Conservation (phyloP, 371 early-diverging fungal species). For the Basidiobolus meristosporus region DNA sequence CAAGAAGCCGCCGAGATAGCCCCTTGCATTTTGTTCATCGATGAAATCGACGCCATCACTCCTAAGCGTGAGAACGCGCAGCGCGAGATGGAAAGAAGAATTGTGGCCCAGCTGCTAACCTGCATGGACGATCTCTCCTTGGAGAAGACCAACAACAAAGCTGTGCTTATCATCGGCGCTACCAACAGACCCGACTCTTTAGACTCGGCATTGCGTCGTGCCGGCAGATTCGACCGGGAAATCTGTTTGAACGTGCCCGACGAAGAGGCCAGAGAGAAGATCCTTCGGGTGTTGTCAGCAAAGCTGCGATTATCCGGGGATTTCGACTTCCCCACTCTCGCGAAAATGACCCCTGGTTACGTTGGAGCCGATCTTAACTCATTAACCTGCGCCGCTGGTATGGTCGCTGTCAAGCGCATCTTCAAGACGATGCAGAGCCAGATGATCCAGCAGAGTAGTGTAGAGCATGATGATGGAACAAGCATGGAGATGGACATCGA, state of each 20-base stretch:
- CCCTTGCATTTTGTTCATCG: conserved; percentile 97
- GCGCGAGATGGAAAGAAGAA: conserved; percentile 96
- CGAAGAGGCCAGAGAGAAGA: conserved; percentile 81
- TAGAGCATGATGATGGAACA: conserved; percentile 13
- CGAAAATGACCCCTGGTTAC: conserved; percentile 94
- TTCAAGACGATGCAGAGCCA: conserved; percentile 32
- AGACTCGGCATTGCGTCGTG: conserved; percentile 92
- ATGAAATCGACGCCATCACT: conserved; percentile 99
- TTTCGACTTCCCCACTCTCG: conserved; percentile 75
- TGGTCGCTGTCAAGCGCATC: conserved; percentile 85
- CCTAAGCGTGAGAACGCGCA: conserved; percentile 98
- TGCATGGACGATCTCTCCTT: conserved; percentile 91
- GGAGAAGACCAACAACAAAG: conserved; percentile 70
- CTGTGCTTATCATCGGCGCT: conserved; percentile 96
- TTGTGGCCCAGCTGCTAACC: conserved; percentile 96
- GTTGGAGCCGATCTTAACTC: conserved; percentile 98
- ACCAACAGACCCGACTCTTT: conserved; percentile 97
- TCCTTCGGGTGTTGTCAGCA: conserved; percentile 74
- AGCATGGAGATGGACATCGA: conserved; percentile 1
- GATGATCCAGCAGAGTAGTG: conserved; percentile 4
- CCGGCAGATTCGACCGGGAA: conserved; percentile 97
- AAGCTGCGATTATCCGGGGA: conserved; percentile 75
- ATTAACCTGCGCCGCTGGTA: conserved; percentile 92
- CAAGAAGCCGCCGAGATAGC: conserved; percentile 81
- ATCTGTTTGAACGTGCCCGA: conserved; percentile 97